Evolutionary conservation across 2,329 filamentous ascomycete species (phyloP).

Genomic region (Zymoseptoria pseudotritici): DNA sequence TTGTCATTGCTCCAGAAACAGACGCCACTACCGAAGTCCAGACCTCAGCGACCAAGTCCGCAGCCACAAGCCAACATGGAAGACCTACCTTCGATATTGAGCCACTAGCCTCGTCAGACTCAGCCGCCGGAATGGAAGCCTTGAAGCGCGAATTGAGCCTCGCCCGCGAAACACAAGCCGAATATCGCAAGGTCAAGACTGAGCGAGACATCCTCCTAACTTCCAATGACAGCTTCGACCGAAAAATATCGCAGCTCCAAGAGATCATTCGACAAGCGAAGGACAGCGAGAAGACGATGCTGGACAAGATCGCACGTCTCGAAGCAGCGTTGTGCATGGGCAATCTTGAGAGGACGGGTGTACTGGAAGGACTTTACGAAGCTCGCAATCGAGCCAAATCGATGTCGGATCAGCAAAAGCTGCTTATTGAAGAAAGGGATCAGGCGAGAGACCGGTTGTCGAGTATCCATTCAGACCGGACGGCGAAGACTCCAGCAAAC

Average conservation of each 20-base stretch:
- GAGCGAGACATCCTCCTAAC: constrained; percentile 34
- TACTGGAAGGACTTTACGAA: constrained; percentile 25
- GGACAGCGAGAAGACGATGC: constrained; percentile 29
- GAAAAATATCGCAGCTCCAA: constrained; percentile 34
- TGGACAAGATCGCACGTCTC: constrained; percentile 33
- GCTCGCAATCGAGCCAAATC: constrained; percentile 31
- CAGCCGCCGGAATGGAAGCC: constrained; percentile 29
- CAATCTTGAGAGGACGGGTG: constrained; percentile 37
- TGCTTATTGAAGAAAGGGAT: constrained; percentile 19
- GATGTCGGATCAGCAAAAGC: constrained; percentile 22
- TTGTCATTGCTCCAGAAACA: constrained; percentile 12
- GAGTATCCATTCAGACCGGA: constrained; percentile 3
- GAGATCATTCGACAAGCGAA: constrained; percentile 34
- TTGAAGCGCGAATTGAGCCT: constrained; percentile 34
- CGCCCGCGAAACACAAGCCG: constrained; percentile 28
- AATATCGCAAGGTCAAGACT: constrained; percentile 28
- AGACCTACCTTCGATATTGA: constrained; percentile 24
- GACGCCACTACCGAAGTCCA: not conserved
- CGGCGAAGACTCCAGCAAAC: not conserved
- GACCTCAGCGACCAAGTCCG: constrained; percentile 9
- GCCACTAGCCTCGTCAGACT: constrained; percentile 21
- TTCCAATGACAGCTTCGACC: constrained; percentile 30
- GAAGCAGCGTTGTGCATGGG: constrained; percentile 34
- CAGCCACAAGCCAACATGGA: constrained; percentile 16
- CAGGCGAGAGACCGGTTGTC: constrained; percentile 5